phyloP scores from a whole-genome alignment of 768 basidiomycete genomes.

The Hypholoma sublateritium region DNA sequence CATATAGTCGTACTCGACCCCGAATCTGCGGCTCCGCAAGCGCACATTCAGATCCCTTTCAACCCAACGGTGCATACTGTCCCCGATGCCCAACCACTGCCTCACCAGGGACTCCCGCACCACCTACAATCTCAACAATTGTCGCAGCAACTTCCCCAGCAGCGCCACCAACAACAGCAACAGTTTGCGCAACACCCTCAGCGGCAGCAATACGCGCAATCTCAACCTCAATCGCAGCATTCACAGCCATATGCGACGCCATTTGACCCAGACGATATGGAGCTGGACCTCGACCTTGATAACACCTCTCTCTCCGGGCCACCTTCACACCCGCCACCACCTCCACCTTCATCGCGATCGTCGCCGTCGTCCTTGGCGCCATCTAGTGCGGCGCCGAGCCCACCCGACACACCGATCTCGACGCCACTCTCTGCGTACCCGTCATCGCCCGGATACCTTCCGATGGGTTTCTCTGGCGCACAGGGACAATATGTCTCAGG shows the following conservation, averaged over 20 bases:
- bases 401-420: constrained; percentile 53
- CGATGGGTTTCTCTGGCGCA: constrained; percentile 8
- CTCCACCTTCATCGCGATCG: constrained; percentile 18
- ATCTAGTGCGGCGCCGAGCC: constrained; percentile 37
- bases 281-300: constrained; percentile 66
- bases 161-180: not conserved
- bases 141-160: constrained; percentile 17
- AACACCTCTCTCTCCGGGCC: constrained; percentile 15
- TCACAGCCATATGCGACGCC: constrained; percentile 34
- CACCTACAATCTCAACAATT: too few species aligned
- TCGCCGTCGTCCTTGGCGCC: constrained; percentile 37
- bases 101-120: too few species aligned
- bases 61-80: constrained; percentile 35
- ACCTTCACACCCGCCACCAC: constrained; percentile 23
- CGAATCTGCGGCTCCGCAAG: constrained; percentile 29
- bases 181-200: constrained; percentile 9
- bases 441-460: constrained; percentile 29
- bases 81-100: constrained; percentile 13
- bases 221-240: constrained; percentile 5
- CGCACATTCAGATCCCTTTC: constrained; percentile 47
- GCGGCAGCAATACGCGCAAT: constrained; percentile 10
- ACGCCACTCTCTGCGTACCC: constrained; percentile 45
- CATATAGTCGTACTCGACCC: constrained; percentile 76
- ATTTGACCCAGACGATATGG: constrained; percentile 83
- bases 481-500: constrained; percentile 39